These are phyloP conservation scores for Colletotrichum viniferum DNA, from an alignment of 2,329 filamentous ascomycete species.

Conservation along the genomic window DNA sequence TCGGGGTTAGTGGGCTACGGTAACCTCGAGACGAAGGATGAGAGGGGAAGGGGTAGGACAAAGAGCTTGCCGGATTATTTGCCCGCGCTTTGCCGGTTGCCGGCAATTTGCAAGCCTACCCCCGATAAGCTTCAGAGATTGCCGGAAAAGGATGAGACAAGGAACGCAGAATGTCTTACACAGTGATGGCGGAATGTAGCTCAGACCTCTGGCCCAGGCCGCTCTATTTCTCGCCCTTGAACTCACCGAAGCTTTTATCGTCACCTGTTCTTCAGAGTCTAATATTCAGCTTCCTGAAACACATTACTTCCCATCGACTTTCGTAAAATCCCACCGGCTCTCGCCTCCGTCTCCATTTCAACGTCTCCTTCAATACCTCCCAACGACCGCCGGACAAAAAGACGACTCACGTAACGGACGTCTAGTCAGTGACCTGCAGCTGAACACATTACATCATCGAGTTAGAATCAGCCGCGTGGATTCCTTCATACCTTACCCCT, in stretches of 20 bases:
- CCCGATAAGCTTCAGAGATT: background rate
- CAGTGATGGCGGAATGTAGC: background rate
- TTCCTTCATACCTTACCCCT: background rate
- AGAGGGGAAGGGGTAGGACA: background rate
- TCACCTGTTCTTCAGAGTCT: background rate
- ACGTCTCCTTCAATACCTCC: background rate
- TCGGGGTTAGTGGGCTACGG: background rate
- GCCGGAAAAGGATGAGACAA: background rate
- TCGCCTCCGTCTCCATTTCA: background rate
- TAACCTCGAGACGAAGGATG: background rate
- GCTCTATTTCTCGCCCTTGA: background rate
- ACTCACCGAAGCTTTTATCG: background rate
- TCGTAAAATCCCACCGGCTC: background rate
- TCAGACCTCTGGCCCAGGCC: background rate
- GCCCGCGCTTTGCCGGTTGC: background rate
- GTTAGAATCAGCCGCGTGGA: background rate
- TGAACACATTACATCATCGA: background rate
- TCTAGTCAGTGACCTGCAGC: constrained; percentile 3
- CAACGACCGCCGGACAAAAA: background rate
- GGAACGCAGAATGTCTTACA: background rate
- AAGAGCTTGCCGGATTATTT: background rate
- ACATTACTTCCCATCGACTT: background rate
- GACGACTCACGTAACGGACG: background rate
- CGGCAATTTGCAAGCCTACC: background rate
- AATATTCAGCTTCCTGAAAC: background rate